phyloP scores from a whole-genome alignment of 441 rosid species.

The Pelargonium australe region DNA sequence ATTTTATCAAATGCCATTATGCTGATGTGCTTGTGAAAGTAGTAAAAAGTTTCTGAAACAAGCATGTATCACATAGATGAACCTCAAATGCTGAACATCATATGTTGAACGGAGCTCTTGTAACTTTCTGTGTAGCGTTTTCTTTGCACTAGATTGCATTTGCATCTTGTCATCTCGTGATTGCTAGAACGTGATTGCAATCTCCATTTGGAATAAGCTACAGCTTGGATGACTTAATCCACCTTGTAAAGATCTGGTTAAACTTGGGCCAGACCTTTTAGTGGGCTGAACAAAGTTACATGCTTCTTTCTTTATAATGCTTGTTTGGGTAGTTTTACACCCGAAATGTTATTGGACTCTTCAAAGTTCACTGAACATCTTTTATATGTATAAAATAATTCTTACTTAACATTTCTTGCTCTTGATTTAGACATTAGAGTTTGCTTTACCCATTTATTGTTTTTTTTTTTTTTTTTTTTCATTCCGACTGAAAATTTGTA shows the following conservation, averaged over 20 bases:
- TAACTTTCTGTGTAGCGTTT: background rate
- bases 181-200: background rate
- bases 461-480: background rate
- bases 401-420: too few species aligned
- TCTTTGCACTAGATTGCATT: background rate
- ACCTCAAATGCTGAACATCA: too few species aligned
- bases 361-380: background rate
- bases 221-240: background rate
- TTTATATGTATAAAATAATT: too few species aligned
- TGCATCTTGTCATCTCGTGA: background rate
- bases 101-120: too few species aligned
- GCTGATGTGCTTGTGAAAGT: background rate
- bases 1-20: background rate
- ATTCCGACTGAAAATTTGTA: conserved; percentile 14
- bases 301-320: conserved; percentile 8
- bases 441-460: background rate
- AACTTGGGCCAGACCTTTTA: background rate
- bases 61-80: background rate
- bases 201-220: background rate
- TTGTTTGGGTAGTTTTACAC: background rate
- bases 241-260: background rate
- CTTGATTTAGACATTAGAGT: too few species aligned
- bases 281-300: background rate
- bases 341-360: background rate
- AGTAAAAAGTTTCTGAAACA: background rate